A percentile compares a stretch with the other conserved stretches of the same genome.
phyloP scores from a whole-genome alignment of 257 asterid species.

The Handroanthus guayacan region DNA sequence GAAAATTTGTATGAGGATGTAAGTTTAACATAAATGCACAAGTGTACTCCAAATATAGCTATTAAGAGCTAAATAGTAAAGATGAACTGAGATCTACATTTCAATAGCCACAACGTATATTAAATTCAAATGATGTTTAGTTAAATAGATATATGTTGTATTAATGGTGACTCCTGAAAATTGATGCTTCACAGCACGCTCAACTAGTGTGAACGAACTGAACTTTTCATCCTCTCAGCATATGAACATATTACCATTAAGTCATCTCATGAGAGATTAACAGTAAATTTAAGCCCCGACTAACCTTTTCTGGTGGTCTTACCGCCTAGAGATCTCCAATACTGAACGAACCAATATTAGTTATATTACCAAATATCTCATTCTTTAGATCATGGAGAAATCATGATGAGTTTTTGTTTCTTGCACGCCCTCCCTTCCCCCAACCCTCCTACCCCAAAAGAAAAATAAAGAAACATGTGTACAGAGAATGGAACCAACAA shows the following conservation, averaged over 20 bases:
- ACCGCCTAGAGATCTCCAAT: slow-evolving; percentile 14
- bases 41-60: slow-evolving; percentile 12
- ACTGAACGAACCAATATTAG: neutral
- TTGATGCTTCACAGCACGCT: neutral
- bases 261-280: neutral
- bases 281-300: slow-evolving; percentile 19
- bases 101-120: neutral
- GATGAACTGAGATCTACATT: slow-evolving; percentile 9
- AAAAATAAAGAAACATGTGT: neutral
- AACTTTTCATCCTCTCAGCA: slow-evolving; percentile 17
- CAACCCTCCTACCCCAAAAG: neutral
- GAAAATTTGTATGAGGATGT: slow-evolving; percentile 23
- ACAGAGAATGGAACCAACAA: neutral
- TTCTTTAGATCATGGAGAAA: no score
- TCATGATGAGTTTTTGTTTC: neutral
- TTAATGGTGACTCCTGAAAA: slow-evolving; percentile 19
- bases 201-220: neutral
- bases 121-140: neutral
- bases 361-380: no score
- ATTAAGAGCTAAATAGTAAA: slow-evolving; percentile 1
- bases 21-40: slow-evolving; percentile 20
- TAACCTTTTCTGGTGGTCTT: slow-evolving; percentile 13
- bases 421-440: slow-evolving; percentile 10
- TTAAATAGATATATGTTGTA: neutral
- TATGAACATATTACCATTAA: neutral